phyloP scores from a whole-genome alignment of 345 rosid species.

The Gossypioides kirkii region DNA sequence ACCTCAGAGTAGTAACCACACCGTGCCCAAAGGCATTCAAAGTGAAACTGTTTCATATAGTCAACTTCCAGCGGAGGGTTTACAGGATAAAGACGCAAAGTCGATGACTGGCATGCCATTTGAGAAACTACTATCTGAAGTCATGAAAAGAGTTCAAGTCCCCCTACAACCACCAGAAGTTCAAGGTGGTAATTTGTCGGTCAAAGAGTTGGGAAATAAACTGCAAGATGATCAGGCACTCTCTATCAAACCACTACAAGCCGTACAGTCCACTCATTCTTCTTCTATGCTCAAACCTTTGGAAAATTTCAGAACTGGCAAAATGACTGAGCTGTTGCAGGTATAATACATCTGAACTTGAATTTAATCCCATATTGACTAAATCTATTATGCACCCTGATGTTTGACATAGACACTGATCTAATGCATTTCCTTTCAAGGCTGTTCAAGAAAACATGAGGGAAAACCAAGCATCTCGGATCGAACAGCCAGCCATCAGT shows the following conservation, averaged over 20 bases:
- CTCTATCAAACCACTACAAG: constrained; percentile 34
- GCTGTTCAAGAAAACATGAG: constrained; percentile 83
- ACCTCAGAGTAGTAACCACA: background rate
- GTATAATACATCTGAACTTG: constrained; percentile 29
- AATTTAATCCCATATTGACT: background rate
- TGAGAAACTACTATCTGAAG: constrained; percentile 60
- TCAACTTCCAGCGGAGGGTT: constrained; percentile 11
- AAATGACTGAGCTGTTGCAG: constrained; percentile 87
- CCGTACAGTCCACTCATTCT: background rate
- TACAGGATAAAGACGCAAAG: constrained; percentile 24
- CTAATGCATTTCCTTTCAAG: constrained; percentile 27
- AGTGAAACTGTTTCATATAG: constrained; percentile 24
- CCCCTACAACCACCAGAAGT: constrained; percentile 32
- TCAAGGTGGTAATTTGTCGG: constrained; percentile 16
- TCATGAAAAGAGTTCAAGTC: constrained; percentile 39
- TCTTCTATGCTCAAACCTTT: constrained; percentile 31
- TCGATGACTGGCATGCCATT: constrained; percentile 38
- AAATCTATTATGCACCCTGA: background rate
- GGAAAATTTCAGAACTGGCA: constrained; percentile 57
- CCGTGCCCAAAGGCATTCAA: background rate
- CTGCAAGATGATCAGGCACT: constrained; percentile 48
- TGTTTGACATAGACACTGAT: constrained; percentile 9
- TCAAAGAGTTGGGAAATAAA: constrained; percentile 17
- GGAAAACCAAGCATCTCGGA: constrained; percentile 36
- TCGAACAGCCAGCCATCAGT: constrained; percentile 13